Evolutionary conservation across 2,329 filamentous ascomycete genomes (phyloP).

Genomic region (Chaetomiaceae sp.): DNA sequence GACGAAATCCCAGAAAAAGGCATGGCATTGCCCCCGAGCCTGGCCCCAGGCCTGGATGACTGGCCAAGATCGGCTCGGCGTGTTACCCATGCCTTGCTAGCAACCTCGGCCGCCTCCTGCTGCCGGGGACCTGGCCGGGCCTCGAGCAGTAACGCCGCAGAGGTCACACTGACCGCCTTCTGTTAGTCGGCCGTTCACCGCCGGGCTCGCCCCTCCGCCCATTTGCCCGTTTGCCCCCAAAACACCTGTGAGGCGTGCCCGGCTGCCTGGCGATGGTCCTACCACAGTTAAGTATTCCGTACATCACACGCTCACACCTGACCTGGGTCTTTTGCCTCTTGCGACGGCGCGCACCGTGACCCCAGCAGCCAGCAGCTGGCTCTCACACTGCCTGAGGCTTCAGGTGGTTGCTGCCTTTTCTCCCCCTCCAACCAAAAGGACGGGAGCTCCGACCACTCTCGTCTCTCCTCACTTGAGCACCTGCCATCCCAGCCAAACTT

Average conservation of each 20-base stretch:
- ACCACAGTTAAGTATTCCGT: slow-evolving; percentile 25
- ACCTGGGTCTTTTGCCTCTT: too few relatives aligned
- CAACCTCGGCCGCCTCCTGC: slow-evolving; percentile 4
- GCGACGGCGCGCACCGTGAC: too few relatives aligned
- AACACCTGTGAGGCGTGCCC: slow-evolving; percentile 18
- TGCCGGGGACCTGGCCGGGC: slow-evolving; percentile 1
- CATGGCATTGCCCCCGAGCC: neutral
- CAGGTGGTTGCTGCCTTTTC: neutral
- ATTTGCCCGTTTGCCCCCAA: slow-evolving; percentile 16
- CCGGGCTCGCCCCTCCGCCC: slow-evolving; percentile 9
- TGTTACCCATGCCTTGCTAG: slow-evolving; percentile 20
- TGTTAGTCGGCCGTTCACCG: slow-evolving; percentile 23
- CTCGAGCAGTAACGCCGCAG: slow-evolving; percentile 4
- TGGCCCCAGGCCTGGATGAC: slow-evolving; percentile 5
- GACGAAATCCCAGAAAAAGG: slow-evolving; percentile 9
- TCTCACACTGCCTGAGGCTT: slow-evolving; percentile 2
- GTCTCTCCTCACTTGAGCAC: neutral
- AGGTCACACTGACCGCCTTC: slow-evolving; percentile 23
- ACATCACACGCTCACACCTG: slow-evolving; percentile 15
- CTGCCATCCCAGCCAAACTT: neutral
- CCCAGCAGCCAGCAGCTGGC: too few relatives aligned
- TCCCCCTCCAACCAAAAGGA: neutral
- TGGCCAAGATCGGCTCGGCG: neutral
- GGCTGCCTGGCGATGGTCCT: slow-evolving; percentile 22
- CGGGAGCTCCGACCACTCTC: slow-evolving; percentile 6